Percentiles rank a stretch among this genome's conserved stretches.
Conservation (phyloP, 2,329 filamentous ascomycete genomes). For the Dryadomyces quercivorus region DNA sequence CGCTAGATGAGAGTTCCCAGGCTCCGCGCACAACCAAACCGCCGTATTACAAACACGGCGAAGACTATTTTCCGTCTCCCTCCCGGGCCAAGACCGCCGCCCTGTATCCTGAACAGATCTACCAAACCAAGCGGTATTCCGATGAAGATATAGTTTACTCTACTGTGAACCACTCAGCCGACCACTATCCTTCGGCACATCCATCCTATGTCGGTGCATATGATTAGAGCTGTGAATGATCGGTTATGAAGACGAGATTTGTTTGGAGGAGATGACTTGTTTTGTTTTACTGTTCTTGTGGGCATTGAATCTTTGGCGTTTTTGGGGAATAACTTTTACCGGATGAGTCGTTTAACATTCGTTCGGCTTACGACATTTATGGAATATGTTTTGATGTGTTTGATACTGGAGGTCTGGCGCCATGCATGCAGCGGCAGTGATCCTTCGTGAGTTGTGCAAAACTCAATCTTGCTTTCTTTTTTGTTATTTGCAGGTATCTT, state of each 20-base stretch:
- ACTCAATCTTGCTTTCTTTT: background rate
- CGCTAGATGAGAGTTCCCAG: slow-evolving; percentile 2
- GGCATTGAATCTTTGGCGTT: background rate
- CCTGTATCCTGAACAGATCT: slow-evolving; percentile 10
- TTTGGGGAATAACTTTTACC: background rate
- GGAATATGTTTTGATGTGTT: background rate
- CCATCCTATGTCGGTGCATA: slow-evolving; percentile 3
- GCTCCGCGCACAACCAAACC: slow-evolving; percentile 3
- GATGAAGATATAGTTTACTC: slow-evolving; percentile 12
- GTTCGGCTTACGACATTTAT: background rate
- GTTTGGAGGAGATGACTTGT: background rate
- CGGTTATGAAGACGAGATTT: background rate
- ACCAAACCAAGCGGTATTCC: slow-evolving; percentile 11
- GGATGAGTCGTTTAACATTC: background rate
- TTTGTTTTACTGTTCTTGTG: background rate
- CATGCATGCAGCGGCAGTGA: no score
- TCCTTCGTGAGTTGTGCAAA: no score
- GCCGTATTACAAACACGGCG: background rate
- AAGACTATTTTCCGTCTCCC: slow-evolving; percentile 5
- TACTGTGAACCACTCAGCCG: slow-evolving; percentile 5
- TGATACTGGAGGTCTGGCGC: no score
- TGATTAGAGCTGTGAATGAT: no score
- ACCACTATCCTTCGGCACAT: slow-evolving; percentile 5
- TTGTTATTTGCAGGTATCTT: background rate
- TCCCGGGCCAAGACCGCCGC: slow-evolving; percentile 10